Evolutionary conservation across 2,329 filamentous ascomycete species (phyloP).

Genomic region (Cladosporium phlei): DNA sequence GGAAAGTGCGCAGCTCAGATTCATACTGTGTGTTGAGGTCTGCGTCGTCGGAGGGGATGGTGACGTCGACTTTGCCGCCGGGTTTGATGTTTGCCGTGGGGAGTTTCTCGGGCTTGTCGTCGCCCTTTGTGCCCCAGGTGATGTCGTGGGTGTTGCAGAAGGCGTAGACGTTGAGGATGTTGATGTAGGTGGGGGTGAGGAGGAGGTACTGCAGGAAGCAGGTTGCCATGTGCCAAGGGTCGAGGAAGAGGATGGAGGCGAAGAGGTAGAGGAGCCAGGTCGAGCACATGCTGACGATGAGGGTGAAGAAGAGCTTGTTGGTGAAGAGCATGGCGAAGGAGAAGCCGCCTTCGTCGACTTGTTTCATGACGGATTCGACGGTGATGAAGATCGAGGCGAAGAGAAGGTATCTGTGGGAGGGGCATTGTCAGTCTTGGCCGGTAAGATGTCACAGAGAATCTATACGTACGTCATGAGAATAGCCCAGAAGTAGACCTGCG

Average conservation of each 20-base stretch:
- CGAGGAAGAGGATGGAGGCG: conserved; percentile 88
- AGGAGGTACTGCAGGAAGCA: conserved; percentile 88
- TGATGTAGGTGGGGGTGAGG: conserved; percentile 93
- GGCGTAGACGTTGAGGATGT: conserved; percentile 97
- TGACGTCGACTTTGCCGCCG: conserved; percentile 89
- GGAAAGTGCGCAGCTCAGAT: conserved; percentile 70
- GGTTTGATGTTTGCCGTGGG: conserved; percentile 86
- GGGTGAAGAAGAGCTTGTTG: conserved; percentile 84
- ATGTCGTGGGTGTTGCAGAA: conserved; percentile 99
- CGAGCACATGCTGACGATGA: conserved; percentile 86
- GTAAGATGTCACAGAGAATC: not conserved
- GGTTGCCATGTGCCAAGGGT: conserved; percentile 99
- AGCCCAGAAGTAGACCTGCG: conserved; percentile 98
- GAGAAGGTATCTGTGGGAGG: conserved; percentile 65
- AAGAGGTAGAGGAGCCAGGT: conserved; percentile 93
- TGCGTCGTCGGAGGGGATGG: conserved; percentile 79
- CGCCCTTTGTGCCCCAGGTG: conserved; percentile 96
- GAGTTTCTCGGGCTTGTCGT: conserved; percentile 89
- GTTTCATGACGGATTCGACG: conserved; percentile 72
- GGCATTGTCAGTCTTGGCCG: not conserved
- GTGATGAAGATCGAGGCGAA: conserved; percentile 95
- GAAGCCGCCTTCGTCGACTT: conserved; percentile 61
- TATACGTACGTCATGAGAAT: conserved; percentile 77
- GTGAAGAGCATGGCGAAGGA: conserved; percentile 69
- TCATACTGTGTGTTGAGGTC: conserved; percentile 96